Evolutionary conservation across 768 basidiomycete species (phyloP).

Genomic region (Dendrothele bispora): DNA sequence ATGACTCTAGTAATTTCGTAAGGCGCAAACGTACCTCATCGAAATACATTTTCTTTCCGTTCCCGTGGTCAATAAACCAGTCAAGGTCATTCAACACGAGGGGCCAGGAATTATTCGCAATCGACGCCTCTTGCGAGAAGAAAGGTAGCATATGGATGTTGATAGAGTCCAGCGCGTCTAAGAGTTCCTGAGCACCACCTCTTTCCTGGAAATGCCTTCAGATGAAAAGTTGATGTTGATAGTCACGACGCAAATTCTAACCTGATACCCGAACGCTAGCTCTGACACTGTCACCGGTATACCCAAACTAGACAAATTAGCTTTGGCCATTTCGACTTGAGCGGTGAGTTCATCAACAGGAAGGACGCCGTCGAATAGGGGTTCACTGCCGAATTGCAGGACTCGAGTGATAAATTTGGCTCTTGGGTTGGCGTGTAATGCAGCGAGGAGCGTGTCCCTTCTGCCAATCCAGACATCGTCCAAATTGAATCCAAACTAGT

Average conservation of each 20-base stretch:
- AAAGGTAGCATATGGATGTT: slow-evolving; percentile 44
- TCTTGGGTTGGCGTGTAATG: slow-evolving; percentile 57
- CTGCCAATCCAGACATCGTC: slow-evolving; percentile 51
- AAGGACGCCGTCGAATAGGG: slow-evolving; percentile 60
- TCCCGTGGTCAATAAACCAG: slow-evolving; percentile 63
- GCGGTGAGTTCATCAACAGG: slow-evolving; percentile 43
- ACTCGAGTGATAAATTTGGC: slow-evolving; percentile 65
- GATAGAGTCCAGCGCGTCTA: slow-evolving; percentile 61
- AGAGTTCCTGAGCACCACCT: slow-evolving; percentile 52
- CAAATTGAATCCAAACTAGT: slow-evolving; percentile 49
- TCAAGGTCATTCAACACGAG: slow-evolving; percentile 56
- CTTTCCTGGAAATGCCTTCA: slow-evolving; percentile 33
- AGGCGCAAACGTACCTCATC: slow-evolving; percentile 48
- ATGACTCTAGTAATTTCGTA: neutral
- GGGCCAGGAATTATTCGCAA: slow-evolving; percentile 63
- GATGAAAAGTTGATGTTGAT: slow-evolving; percentile 7
- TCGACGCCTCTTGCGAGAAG: slow-evolving; percentile 13
- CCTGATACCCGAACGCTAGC: slow-evolving; percentile 58
- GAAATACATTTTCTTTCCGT: slow-evolving; percentile 74
- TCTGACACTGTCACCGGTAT: slow-evolving; percentile 72
- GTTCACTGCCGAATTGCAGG: slow-evolving; percentile 72
- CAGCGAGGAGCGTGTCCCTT: slow-evolving; percentile 48
- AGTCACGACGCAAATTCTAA: slow-evolving; percentile 23
- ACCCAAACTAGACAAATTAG: slow-evolving; percentile 47
- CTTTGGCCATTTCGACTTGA: slow-evolving; percentile 51